Conservation (phyloP, 306 rosid species). For the Vigna hirtella region DNA sequence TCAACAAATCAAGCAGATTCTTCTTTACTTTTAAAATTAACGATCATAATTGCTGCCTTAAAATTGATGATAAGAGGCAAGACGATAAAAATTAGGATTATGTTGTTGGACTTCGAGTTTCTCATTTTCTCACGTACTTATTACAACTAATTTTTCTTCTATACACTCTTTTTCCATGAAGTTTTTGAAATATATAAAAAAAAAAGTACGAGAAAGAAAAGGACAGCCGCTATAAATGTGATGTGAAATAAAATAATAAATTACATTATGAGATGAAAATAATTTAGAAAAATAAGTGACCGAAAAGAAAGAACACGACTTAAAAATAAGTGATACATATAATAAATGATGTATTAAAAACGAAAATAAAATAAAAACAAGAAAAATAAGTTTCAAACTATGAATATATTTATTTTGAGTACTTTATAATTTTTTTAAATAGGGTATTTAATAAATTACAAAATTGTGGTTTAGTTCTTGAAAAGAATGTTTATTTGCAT, state of each 20-base stretch:
- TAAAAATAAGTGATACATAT: no score
- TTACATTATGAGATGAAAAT: no score
- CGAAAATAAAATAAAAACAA: neutral
- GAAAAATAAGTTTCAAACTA: no score
- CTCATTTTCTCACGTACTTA: neutral
- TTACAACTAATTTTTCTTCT: neutral
- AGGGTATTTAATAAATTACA: no score
- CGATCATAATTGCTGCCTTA: slow-evolving; percentile 9
- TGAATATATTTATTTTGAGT: no score
- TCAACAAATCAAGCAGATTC: slow-evolving; percentile 8
- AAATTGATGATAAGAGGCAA: slow-evolving; percentile 1
- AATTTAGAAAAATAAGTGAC: neutral
- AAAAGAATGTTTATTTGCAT: no score
- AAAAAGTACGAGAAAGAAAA: neutral
- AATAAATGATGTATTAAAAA: no score
- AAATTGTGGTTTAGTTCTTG: no score
- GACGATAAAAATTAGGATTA: neutral
- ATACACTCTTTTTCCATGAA: no score
- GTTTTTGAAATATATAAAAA: no score
- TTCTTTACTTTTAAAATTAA: slow-evolving; percentile 17
- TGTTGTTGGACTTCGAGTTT: neutral
- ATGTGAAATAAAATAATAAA: neutral
- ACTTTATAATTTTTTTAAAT: no score
- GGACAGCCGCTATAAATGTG: neutral
- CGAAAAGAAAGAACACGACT: neutral